These are phyloP conservation scores for Castanea sativa DNA, from an alignment of 306 rosid genomes.

Conservation along the genomic window DNA sequence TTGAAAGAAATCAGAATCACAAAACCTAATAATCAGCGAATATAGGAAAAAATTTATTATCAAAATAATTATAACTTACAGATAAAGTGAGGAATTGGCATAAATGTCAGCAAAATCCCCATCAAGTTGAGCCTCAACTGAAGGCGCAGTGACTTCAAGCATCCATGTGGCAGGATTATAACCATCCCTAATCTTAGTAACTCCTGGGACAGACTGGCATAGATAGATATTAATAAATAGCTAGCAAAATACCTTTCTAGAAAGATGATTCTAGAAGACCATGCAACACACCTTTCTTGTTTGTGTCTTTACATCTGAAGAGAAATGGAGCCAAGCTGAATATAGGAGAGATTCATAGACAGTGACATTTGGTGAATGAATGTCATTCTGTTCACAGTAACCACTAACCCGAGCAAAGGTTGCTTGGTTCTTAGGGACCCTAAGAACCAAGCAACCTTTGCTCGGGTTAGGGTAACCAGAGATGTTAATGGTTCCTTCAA, in stretches of 20 bases:
- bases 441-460: too few relatives aligned
- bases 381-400: slow-evolving; percentile 70
- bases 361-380: slow-evolving; percentile 63
- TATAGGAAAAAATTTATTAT: neutral
- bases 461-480: slow-evolving; percentile 44
- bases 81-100: slow-evolving; percentile 46
- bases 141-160: slow-evolving; percentile 58
- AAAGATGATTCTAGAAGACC: neutral
- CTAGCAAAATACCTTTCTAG: neutral
- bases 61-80: slow-evolving; percentile 29
- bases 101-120: slow-evolving; percentile 63
- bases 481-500: slow-evolving; percentile 50
- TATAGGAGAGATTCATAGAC: slow-evolving; percentile 58
- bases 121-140: slow-evolving; percentile 48
- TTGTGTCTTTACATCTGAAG: slow-evolving; percentile 30
- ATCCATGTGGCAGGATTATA: slow-evolving; percentile 91
- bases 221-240: slow-evolving; percentile 1
- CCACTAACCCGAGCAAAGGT: slow-evolving; percentile 66
- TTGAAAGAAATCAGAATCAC: neutral
- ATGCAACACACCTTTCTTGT: slow-evolving; percentile 38
- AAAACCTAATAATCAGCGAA: neutral
- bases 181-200: slow-evolving; percentile 61
- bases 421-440: slow-evolving; percentile 46
- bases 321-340: slow-evolving; percentile 67
- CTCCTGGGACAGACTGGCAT: slow-evolving; percentile 60